These are phyloP conservation scores for Cladorrhinum samala DNA, from an alignment of 495 filamentous ascomycete species.

Conservation along the genomic window DNA sequence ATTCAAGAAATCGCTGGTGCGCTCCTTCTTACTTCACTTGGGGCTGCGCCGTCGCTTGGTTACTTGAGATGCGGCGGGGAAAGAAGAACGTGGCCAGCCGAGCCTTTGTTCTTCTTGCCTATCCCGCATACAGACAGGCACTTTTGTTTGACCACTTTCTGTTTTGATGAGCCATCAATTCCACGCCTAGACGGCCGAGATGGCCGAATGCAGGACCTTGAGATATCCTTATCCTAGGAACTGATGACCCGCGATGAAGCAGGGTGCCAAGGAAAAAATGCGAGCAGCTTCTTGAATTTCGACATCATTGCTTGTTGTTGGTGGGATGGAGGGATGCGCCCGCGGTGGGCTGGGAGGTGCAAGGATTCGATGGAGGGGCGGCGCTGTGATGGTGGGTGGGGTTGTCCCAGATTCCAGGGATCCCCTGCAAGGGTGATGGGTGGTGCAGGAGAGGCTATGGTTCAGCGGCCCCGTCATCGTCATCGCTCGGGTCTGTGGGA, in stretches of 20 bases:
- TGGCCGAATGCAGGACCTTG: no score
- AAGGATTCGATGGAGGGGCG: not conserved
- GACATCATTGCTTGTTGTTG: not conserved
- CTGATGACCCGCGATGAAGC: no score
- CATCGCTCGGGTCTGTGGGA: not conserved
- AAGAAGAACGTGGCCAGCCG: not conserved
- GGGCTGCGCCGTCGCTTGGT: constrained; percentile 2
- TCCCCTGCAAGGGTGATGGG: not conserved
- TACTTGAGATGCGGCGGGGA: not conserved
- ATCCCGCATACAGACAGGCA: not conserved
- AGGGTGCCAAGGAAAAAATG: no score
- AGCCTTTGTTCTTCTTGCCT: not conserved
- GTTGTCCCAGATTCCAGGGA: not conserved
- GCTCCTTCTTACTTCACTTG: not conserved
- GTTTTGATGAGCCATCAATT: no score
- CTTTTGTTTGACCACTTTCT: no score
- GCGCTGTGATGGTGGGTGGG: not conserved
- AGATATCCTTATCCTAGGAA: no score
- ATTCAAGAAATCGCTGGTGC: no score
- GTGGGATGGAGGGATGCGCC: not conserved
- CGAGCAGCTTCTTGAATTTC: no score
- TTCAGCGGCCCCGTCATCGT: not conserved
- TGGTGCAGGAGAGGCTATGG: not conserved
- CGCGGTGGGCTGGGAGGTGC: not conserved
- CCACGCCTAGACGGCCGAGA: no score